Conservation (phyloP, 805 yeast species). For the Barnettozyma botsteinii region DNA sequence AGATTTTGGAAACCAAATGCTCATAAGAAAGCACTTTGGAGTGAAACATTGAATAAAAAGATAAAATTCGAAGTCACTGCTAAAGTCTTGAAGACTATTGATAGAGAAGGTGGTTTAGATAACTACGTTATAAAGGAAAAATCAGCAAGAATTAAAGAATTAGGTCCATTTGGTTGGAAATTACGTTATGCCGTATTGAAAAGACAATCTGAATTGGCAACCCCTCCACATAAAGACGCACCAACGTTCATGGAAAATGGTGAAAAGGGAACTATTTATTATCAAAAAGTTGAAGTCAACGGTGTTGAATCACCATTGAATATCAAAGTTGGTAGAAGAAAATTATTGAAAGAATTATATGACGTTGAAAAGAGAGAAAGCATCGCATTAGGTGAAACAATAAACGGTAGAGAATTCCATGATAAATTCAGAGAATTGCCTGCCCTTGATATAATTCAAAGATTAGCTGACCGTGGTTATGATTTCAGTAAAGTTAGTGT, state of each 20-base stretch:
- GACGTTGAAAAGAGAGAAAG: slow-evolving; percentile 41
- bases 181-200: slow-evolving; percentile 69
- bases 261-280: slow-evolving; percentile 39
- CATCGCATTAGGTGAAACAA: slow-evolving; percentile 37
- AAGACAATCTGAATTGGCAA: slow-evolving; percentile 34
- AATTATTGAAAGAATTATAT: slow-evolving; percentile 48
- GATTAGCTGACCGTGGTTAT: slow-evolving; percentile 36
- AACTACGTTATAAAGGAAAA: slow-evolving; percentile 81
- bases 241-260: slow-evolving; percentile 30
- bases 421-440: slow-evolving; percentile 34
- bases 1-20: slow-evolving; percentile 84
- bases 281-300: slow-evolving; percentile 33
- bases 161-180: slow-evolving; percentile 91
- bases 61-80: slow-evolving; percentile 59
- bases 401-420: slow-evolving; percentile 44
- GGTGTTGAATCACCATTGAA: slow-evolving; percentile 38
- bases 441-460: slow-evolving; percentile 43
- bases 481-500: slow-evolving; percentile 30
- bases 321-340: slow-evolving; percentile 60
- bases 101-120: slow-evolving; percentile 94
- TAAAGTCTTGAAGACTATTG: slow-evolving; percentile 77
- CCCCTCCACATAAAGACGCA: slow-evolving; percentile 34
- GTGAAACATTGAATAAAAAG: slow-evolving; percentile 63
- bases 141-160: slow-evolving; percentile 83
- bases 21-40: slow-evolving; percentile 71